phyloP scores from a whole-genome alignment of 148 eudicot species.

The Diospyros lotus region DNA sequence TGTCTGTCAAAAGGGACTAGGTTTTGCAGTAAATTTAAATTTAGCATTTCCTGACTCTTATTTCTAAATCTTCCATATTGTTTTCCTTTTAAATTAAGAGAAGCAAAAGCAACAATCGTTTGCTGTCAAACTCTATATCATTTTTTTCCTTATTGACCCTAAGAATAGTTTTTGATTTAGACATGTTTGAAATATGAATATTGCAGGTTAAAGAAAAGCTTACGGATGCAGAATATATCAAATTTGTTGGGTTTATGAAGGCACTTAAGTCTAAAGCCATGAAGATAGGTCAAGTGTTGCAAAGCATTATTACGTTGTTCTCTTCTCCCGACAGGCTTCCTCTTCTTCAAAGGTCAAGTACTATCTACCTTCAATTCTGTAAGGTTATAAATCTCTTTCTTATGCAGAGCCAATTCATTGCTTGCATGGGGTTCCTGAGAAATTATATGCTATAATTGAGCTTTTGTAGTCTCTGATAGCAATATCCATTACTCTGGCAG shows the following conservation, averaged over 20 bases:
- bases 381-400: neutral
- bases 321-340: constrained; percentile 71
- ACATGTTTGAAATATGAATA: neutral
- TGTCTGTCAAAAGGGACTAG: neutral
- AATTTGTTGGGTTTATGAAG: constrained; percentile 76
- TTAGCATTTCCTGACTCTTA: neutral
- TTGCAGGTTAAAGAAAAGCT: constrained; percentile 86
- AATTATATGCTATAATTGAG: neutral
- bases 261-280: constrained; percentile 80
- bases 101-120: no score
- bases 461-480: neutral
- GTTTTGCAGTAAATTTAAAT: neutral
- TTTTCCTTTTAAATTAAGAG: neutral
- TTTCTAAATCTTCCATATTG: neutral
- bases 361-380: neutral
- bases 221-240: constrained; percentile 58
- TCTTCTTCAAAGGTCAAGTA: constrained; percentile 69
- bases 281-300: constrained; percentile 70
- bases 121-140: neutral
- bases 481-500: neutral
- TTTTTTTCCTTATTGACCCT: neutral
- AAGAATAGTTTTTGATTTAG: neutral
- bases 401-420: neutral
- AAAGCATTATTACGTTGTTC: constrained; percentile 63
- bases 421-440: neutral